These are phyloP conservation scores for Ophioceras dolichostomum DNA, from an alignment of 2,329 filamentous ascomycete genomes.

Conservation along the genomic window DNA sequence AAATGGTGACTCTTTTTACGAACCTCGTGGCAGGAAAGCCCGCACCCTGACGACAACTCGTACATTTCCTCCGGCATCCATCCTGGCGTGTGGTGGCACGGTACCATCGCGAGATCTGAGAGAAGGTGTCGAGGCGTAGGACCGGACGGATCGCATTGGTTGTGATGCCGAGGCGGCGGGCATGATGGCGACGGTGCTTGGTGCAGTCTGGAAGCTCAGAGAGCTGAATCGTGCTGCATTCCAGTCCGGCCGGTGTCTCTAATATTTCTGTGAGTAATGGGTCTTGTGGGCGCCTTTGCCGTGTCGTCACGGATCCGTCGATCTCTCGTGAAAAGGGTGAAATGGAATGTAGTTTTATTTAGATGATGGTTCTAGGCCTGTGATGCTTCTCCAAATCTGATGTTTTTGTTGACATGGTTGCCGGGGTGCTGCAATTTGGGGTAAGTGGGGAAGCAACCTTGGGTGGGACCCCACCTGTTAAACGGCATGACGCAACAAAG, in stretches of 20 bases:
- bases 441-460: no score
- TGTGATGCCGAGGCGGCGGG: constrained; percentile 2
- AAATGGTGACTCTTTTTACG: no score
- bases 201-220: background rate
- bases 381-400: background rate
- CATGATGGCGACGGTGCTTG: no score
- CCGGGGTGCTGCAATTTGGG: no score
- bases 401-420: constrained; percentile 1
- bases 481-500: no score
- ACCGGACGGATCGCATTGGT: constrained; percentile 28
- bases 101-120: constrained; percentile 60
- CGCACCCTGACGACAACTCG: constrained; percentile 71
- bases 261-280: background rate
- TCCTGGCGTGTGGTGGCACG: constrained; percentile 41
- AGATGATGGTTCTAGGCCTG: background rate
- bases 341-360: background rate
- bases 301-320: no score
- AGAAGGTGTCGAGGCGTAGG: constrained; percentile 68
- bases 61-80: constrained; percentile 62
- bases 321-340: no score
- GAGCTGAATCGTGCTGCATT: background rate
- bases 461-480: no score
- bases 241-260: background rate
- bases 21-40: constrained; percentile 69
- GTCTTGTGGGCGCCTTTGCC: background rate